These are phyloP conservation scores for Vigna mungo DNA, from an alignment of 306 rosid species.

Conservation along the genomic window DNA sequence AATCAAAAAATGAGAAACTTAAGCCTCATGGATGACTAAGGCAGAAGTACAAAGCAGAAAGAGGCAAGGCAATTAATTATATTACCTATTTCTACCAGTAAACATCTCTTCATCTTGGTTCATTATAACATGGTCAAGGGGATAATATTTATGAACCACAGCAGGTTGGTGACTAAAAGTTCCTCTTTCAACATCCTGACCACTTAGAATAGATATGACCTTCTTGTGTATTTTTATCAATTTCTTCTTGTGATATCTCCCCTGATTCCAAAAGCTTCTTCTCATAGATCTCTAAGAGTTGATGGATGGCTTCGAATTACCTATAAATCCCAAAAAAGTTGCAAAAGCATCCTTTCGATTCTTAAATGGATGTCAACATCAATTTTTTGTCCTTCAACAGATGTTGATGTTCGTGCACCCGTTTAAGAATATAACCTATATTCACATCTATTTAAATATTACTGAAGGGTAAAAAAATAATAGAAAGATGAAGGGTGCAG, in stretches of 20 bases:
- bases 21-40: not conserved
- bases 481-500: too few species aligned
- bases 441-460: too few species aligned
- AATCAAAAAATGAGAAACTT: constrained; percentile 8
- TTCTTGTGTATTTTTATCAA: constrained; percentile 73
- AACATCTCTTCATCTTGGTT: constrained; percentile 93
- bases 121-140: constrained; percentile 82
- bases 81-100: constrained; percentile 97
- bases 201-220: constrained; percentile 78
- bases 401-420: too few species aligned
- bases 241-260: constrained; percentile 68
- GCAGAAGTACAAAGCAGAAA: not conserved
- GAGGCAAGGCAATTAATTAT: not conserved
- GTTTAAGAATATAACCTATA: too few species aligned
- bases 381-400: too few species aligned
- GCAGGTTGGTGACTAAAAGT: constrained; percentile 98
- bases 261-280: constrained; percentile 82
- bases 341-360: not conserved
- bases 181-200: constrained; percentile 99
- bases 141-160: constrained; percentile 83
- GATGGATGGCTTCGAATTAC: constrained; percentile 83
- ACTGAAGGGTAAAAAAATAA: too few species aligned
- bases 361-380: too few species aligned
- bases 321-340: constrained; percentile 50
- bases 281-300: constrained; percentile 83